Base-by-base conservation (phyloP, 192 early-diverging fungal species). In the Coemansia sp. region DNA sequence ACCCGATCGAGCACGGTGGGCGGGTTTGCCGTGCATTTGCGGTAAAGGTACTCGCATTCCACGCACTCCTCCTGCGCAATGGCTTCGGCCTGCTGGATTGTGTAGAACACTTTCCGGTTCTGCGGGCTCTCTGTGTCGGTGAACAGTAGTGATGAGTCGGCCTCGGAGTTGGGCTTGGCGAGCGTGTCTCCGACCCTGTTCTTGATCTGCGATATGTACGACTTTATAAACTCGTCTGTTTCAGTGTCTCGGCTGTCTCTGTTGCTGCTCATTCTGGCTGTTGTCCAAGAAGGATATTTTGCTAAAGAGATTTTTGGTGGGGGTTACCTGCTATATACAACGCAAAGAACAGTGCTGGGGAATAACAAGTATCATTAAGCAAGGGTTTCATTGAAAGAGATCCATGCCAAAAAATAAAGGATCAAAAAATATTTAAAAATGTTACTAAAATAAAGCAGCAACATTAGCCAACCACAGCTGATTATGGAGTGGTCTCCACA, bases 51-150 rank as follows among this genome's bases (percentile, higher is more conserved):
- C 26, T 80, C 78, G 49, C 63, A 69, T 41, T 80, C 78, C 13
- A 66, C 69, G 63, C 78, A 81, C 16, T 69, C 71, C 57, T 76
- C 70, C 26, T 63, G 47, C 39, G 70, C 70, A 15, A 81, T 81
- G 22, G 75, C 61, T n/a, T 69, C 71, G n/a, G 66, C 69, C 36
- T 82, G 74, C 51, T 67, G 49, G 11, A 41, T 43, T 12, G 65
- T 82, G 48, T 82, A 81, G 58, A 73, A 82, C 0, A 74, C 63
- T 18, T 62, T 66, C 22, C 79, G 68, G 32, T 51, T 46, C 22
- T 46, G 43, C 15, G 79, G 79, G 40, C 70, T 65, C 57, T 76
- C 74, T 11, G 52, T 19, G 57, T 82, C 79, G 21, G 61, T 59
- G 7, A 66, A 36, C 21, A 82, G 61, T n/a, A 82, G 57, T 11